A percentile compares a stretch with the other conserved stretches of the same genome.
Evolutionary conservation across 169 alveolate species (phyloP).

Genomic region (Plasmodium falciparum): DNA sequence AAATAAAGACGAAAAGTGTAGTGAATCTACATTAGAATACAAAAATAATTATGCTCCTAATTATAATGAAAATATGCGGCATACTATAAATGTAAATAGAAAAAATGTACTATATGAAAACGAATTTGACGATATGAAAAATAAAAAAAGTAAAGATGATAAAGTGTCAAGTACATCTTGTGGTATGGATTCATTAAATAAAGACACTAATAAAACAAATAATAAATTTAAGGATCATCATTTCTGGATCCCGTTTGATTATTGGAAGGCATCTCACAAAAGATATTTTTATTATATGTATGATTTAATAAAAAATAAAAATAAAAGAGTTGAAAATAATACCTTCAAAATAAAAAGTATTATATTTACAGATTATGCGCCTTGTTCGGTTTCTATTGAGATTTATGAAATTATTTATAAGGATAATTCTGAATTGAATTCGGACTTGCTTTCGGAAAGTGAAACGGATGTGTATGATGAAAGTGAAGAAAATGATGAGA

Average conservation of each 20-base stretch:
- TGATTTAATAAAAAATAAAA: conserved; percentile 74
- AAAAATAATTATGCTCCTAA: neutral
- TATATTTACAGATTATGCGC: conserved; percentile 59
- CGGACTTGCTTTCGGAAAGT: conserved; percentile 17
- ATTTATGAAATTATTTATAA: conserved; percentile 74
- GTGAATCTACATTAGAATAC: no score
- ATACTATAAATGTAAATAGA: conserved; percentile 34
- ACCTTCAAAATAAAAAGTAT: conserved; percentile 68
- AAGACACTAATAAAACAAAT: conserved; percentile 48
- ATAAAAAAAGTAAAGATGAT: conserved; percentile 13
- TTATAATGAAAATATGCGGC: conserved; percentile 17
- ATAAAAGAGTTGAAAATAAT: conserved; percentile 54
- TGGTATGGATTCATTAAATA: conserved; percentile 45
- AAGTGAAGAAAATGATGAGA: neutral
- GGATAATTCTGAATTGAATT: conserved; percentile 32
- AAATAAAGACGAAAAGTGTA: neutral
- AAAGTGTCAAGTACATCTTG: conserved; percentile 63
- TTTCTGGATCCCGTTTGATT: conserved; percentile 76
- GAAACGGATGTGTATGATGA: neutral
- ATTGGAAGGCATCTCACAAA: conserved; percentile 76
- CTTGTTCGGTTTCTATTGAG: conserved; percentile 63
- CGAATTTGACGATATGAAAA: conserved; percentile 26
- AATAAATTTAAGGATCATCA: conserved; percentile 73
- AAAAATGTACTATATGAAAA: conserved; percentile 39
- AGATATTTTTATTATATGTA: conserved; percentile 69